Evolutionary conservation across 2,329 filamentous ascomycete species (phyloP), one percentile per base, ranked within the genome.

Genomic region (Epichloe gansuensis): DNA sequence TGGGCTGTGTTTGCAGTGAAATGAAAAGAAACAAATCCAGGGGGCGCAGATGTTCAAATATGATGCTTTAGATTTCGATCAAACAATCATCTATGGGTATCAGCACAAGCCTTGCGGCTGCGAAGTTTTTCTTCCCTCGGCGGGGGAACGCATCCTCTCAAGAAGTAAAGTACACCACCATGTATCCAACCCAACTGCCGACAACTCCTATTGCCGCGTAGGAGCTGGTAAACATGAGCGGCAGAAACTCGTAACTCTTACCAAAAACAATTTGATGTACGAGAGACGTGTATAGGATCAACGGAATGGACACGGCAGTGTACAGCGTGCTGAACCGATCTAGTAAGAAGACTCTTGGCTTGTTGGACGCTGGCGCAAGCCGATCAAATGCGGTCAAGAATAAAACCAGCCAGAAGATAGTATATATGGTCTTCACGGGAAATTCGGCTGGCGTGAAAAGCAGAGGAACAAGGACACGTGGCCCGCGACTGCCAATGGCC

Each of bases 141-240:
- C 28, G 28, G 8, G 8, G 3, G 23, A 23, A 23, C 28, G 8
- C 28, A 31, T 31, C 15, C 2, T 23, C 17, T 63, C 53, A 80
- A 37, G 76, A 77, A 6, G 76, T 75, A 62, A 96, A 91, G 70
- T 91, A 97, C 49, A 97, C 90, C 35, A 95, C 87, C 72, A 91
- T 81, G 66, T 95, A 96, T 9, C 93, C 91, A 42, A 96, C 63
- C 91, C 91, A 97, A 70, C 93, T 97, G 3, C 89, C 90, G 17
- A 96, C 82, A 0, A 97, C 91, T n/a, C 93, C 93, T 54, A 97
- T 75, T 4, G 93, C 93, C 37, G 86, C 88, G 68, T 97, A 98
- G 12, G 88, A 86, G 73, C 91, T 97, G 60, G 85, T 96, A 65
- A 97, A 93, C 91, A 98, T 97, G 60, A 97, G 73, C 28, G 93